Conservation (phyloP, 2,329 filamentous ascomycete species). For the Helotiales sp. region DNA sequence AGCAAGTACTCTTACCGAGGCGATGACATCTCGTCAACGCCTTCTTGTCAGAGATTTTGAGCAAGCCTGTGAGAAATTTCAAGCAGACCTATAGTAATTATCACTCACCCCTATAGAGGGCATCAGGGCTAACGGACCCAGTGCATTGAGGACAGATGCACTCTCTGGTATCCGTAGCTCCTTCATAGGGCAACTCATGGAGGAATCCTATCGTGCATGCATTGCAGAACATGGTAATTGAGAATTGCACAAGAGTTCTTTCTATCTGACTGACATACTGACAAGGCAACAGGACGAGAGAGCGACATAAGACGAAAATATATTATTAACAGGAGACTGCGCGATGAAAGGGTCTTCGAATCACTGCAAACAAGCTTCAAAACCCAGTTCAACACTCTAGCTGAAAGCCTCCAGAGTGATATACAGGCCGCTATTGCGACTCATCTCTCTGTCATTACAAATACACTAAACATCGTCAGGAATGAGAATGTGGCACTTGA, state of each 20-base stretch:
- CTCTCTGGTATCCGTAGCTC: slow-evolving; percentile 41
- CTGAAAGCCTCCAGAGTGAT: slow-evolving; percentile 26
- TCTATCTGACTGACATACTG: background rate
- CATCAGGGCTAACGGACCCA: slow-evolving; percentile 19
- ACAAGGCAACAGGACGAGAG: slow-evolving; percentile 33
- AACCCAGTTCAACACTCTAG: slow-evolving; percentile 24
- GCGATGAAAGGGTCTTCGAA: slow-evolving; percentile 32
- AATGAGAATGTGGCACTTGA: slow-evolving; percentile 40
- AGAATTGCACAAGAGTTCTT: background rate
- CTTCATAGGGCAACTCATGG: slow-evolving; percentile 40
- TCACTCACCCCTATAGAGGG: background rate
- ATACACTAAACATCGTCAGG: slow-evolving; percentile 39
- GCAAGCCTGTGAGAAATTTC: slow-evolving; percentile 28
- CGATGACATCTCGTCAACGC: slow-evolving; percentile 32
- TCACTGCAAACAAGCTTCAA: slow-evolving; percentile 33
- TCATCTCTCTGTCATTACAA: slow-evolving; percentile 32
- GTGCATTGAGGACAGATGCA: slow-evolving; percentile 36
- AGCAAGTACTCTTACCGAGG: slow-evolving; percentile 26
- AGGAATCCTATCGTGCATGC: slow-evolving; percentile 35
- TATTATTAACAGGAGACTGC: slow-evolving; percentile 36
- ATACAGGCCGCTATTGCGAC: slow-evolving; percentile 17
- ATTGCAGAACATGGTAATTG: slow-evolving; percentile 34
- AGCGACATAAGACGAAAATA: slow-evolving; percentile 36
- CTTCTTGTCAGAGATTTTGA: slow-evolving; percentile 35
- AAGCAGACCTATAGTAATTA: slow-evolving; percentile 11